Evolutionary conservation across 176 grass and related monocot genomes (phyloP), one percentile per base, ranked within the genome.

Genomic region (Raddia guianensis): DNA sequence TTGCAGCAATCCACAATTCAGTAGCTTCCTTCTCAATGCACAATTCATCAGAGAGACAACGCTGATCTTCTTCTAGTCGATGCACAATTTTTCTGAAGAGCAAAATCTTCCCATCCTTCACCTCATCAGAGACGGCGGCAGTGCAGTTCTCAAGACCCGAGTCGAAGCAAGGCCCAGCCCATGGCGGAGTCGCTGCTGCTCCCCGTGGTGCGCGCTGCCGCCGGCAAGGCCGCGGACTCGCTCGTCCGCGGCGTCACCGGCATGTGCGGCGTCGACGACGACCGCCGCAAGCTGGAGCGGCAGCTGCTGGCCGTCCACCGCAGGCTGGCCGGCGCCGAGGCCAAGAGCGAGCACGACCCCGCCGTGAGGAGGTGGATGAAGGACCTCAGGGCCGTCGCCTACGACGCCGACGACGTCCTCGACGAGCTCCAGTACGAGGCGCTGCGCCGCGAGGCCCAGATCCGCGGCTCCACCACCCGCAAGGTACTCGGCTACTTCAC

Each of bases 381-480:
- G 63, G 74, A 55, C 0, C 71, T 90, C 55, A 75, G n/a, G 78
- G 42, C 74, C 15, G 81, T 9, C 0, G 77, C 84, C 0, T 85
- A 87, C 73, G 34, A 78, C 21, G 91, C 72, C 14, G 80, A 90
- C 2, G 84, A 93, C 19, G 19, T 90, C 53, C 81, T 90, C 8
- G 91, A 88, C 14, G 54, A 75, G 8, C 82, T 90, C 49, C 58
- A 68, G 47, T 82, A 87, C 7, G 84, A 82, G 60, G 71, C 77
- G 1, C 59, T 90, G 49, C 76, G 59, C 0, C 75, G 11, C 0
- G 77, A 89, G 63, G 74, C 40, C 0, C 35, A 6, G 50, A 47
- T 54, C 44, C 0, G 5, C 12, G 3, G 0, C 1, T 82, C 82
- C 6, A 7, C 51, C 13, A 5, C 49, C 0, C n/a, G 63, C 15